Conservation (phyloP, 1,284 basidiomycete species). For the Ceratobasidium sp. region DNA sequence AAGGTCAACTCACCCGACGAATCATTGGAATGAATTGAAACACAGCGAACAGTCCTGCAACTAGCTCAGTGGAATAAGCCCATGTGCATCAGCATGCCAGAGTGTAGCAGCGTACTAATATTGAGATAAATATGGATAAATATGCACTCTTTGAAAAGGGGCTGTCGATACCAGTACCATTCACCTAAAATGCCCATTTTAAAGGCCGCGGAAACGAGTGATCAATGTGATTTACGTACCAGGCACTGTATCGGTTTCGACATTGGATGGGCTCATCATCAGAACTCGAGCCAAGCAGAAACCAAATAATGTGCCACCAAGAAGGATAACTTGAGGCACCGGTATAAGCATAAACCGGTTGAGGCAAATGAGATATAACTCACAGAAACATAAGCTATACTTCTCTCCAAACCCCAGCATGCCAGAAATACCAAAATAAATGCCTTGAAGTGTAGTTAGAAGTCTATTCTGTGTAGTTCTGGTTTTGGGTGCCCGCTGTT, state of each 20-base stretch:
- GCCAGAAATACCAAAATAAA: slow-evolving; percentile 14
- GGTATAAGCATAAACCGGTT: background rate
- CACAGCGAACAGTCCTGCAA: slow-evolving; percentile 40
- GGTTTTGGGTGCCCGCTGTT: background rate
- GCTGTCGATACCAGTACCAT: slow-evolving; percentile 42
- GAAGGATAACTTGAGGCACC: slow-evolving; percentile 33
- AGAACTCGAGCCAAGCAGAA: slow-evolving; percentile 39
- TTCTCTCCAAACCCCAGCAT: slow-evolving; percentile 42
- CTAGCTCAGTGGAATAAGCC: background rate
- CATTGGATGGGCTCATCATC: slow-evolving; percentile 41
- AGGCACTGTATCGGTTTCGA: slow-evolving; percentile 38
- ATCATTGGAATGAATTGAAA: slow-evolving; percentile 43
- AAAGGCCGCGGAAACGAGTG: background rate
- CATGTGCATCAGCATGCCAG: background rate
- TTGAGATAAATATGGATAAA: slow-evolving; percentile 41
- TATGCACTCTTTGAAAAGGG: slow-evolving; percentile 38
- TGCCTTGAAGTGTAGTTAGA: background rate
- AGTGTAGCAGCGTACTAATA: slow-evolving; percentile 27
- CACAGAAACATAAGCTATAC: slow-evolving; percentile 40
- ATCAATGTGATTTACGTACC: slow-evolving; percentile 12
- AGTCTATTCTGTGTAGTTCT: background rate
- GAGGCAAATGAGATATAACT: background rate
- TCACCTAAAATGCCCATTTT: slow-evolving; percentile 26
- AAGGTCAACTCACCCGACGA: slow-evolving; percentile 38
- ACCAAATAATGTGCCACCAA: slow-evolving; percentile 41